A percentile compares a stretch with the other conserved stretches of the same genome.
These are phyloP conservation scores for Mycena metata DNA, from an alignment of 768 basidiomycete species.

Conservation along the genomic window DNA sequence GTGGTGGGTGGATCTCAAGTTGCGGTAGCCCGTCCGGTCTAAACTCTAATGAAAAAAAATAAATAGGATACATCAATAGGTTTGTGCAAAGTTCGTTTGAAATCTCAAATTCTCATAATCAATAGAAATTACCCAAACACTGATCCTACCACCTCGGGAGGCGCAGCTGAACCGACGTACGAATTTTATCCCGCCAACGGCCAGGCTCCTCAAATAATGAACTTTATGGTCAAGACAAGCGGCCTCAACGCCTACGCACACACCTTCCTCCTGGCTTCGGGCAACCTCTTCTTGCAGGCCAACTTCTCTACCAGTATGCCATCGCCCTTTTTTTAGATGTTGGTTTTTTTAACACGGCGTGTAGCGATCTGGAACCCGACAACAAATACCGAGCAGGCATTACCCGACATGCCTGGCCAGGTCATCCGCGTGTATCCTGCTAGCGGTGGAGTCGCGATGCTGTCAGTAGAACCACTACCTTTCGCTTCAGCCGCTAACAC, in stretches of 20 bases:
- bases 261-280: constrained; percentile 80
- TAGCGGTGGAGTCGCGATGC: constrained; percentile 89
- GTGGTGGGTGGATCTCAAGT: too few species aligned
- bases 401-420: constrained; percentile 80
- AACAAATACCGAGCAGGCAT: constrained; percentile 68
- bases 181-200: constrained; percentile 84
- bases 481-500: too few species aligned
- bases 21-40: too few species aligned
- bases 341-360: constrained; percentile 31
- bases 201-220: constrained; percentile 62
- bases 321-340: constrained; percentile 16
- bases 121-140: constrained; percentile 73
- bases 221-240: constrained; percentile 78
- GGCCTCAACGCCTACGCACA: constrained; percentile 86
- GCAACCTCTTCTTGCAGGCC: constrained; percentile 86
- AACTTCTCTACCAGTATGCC: constrained; percentile 81
- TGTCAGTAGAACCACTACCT: too few species aligned
- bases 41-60: too few species aligned
- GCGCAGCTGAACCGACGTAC: constrained; percentile 83
- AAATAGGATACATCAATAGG: too few species aligned
- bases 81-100: too few species aligned
- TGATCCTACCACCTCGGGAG: constrained; percentile 74
- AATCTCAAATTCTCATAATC: too few species aligned
- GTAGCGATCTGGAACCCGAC: constrained; percentile 66
- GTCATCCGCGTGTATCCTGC: constrained; percentile 91